phyloP scores from a whole-genome alignment of 1,284 basidiomycete species.

The Takashimella tepidaria region DNA sequence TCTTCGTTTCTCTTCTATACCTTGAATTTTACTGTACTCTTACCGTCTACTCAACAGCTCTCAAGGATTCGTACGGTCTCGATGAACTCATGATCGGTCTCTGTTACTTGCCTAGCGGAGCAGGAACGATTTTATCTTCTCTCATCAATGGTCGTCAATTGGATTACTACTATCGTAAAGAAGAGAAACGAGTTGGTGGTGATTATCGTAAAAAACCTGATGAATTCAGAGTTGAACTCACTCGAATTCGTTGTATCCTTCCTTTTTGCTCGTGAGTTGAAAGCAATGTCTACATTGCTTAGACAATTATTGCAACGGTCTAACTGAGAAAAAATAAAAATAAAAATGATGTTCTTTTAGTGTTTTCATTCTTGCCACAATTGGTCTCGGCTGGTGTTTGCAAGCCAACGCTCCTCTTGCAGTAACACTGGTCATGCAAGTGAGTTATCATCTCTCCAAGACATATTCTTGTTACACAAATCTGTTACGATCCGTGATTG shows the following conservation, averaged over 20 bases:
- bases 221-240: slow-evolving; percentile 36
- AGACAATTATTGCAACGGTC: neutral
- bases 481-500: no score
- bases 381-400: slow-evolving; percentile 38
- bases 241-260: slow-evolving; percentile 29
- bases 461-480: no score
- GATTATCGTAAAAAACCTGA: slow-evolving; percentile 35
- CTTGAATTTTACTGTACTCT: slow-evolving; percentile 41
- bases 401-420: slow-evolving; percentile 31
- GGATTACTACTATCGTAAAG: slow-evolving; percentile 38
- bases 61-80: slow-evolving; percentile 38
- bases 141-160: slow-evolving; percentile 39
- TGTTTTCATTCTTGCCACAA: slow-evolving; percentile 21
- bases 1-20: slow-evolving; percentile 40
- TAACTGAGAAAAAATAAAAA: neutral
- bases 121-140: slow-evolving; percentile 31
- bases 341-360: slow-evolving; percentile 4
- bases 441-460: no score
- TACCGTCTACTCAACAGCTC: slow-evolving; percentile 41
- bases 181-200: slow-evolving; percentile 38
- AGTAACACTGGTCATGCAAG: slow-evolving; percentile 24
- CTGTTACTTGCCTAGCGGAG: slow-evolving; percentile 45
- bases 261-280: slow-evolving; percentile 29
- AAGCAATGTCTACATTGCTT: no score
- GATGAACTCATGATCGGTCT: slow-evolving; percentile 45